Evolutionary conservation across 208 protist genomes (phyloP).

Genomic region (Trypanosoma grayi): DNA sequence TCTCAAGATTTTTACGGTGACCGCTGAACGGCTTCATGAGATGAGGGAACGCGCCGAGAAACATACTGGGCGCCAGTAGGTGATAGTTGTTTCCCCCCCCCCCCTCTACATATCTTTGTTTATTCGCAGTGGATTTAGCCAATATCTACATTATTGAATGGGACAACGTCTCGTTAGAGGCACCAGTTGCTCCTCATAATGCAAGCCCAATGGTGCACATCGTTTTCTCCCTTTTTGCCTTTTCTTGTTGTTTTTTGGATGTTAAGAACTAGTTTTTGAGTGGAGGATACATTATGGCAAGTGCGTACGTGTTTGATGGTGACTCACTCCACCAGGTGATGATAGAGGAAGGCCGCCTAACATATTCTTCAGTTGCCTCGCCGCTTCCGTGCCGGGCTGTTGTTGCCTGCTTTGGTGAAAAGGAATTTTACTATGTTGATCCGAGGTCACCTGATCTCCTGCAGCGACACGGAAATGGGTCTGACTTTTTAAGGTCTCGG

Average conservation of each 20-base stretch:
- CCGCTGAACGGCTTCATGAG: constrained; percentile 61
- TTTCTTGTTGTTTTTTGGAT: constrained; percentile 6
- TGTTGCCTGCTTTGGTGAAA: constrained; percentile 26
- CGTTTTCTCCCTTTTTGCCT: constrained; percentile 8
- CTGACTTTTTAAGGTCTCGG: constrained; percentile 6
- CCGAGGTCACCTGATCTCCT: constrained; percentile 19
- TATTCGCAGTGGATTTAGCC: too few species aligned
- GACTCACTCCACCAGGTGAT: constrained; percentile 13
- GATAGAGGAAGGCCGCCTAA: not conserved
- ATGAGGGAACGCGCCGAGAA: constrained; percentile 76
- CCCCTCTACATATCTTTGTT: not conserved
- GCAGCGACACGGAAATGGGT: constrained; percentile 18
- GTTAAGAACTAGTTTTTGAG: not conserved
- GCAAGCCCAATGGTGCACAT: constrained; percentile 3
- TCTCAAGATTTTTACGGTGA: constrained; percentile 85
- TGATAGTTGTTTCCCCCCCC: not conserved
- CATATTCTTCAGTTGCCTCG: not conserved
- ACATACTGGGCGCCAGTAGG: constrained; percentile 42
- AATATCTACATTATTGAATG: too few species aligned
- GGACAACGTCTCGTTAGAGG: too few species aligned
- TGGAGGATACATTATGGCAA: constrained; percentile 5
- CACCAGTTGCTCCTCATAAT: too few species aligned
- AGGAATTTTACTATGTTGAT: constrained; percentile 53
- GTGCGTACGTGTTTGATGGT: constrained; percentile 25
- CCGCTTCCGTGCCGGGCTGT: constrained; percentile 9